Percentiles rank a stretch among this genome's conserved stretches.
These are phyloP conservation scores for Nidularia sp. DNA, from an alignment of 768 basidiomycete species.

Conservation along the genomic window DNA sequence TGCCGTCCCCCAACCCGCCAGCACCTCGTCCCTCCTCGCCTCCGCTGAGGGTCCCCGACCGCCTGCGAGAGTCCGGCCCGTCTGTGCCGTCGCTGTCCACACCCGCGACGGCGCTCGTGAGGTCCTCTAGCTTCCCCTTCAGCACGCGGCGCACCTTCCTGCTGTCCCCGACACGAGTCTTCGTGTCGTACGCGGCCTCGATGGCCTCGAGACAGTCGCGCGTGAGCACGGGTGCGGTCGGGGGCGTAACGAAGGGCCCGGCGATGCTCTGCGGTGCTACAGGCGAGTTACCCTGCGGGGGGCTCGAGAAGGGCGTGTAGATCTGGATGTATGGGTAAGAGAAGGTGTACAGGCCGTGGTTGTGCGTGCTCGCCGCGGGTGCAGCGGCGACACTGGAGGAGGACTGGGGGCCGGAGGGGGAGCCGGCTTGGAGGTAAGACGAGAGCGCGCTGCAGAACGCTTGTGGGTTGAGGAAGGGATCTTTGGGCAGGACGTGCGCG, in stretches of 20 bases:
- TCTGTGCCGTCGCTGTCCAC: constrained; percentile 22
- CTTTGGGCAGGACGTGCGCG: constrained; percentile 54
- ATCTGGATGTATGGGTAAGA: constrained; percentile 1
- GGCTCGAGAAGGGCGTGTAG: constrained; percentile 3
- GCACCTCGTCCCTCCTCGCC: constrained; percentile 11
- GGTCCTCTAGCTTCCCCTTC: constrained; percentile 55
- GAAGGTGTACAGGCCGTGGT: not conserved
- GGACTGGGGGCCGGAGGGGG: constrained; percentile 6
- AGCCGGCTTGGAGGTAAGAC: constrained; percentile 24
- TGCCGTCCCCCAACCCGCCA: constrained; percentile 30
- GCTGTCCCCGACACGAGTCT: constrained; percentile 40
- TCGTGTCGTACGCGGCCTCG: constrained; percentile 42
- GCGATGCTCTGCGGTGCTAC: not conserved
- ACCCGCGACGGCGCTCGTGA: constrained; percentile 26
- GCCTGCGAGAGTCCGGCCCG: constrained; percentile 5
- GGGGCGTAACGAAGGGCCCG: not conserved
- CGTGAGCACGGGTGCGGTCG: constrained; percentile 29
- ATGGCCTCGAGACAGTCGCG: constrained; percentile 45
- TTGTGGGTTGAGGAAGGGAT: constrained; percentile 73
- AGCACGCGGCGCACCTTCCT: constrained; percentile 63
- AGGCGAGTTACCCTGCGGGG: not conserved
- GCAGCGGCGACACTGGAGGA: constrained; percentile 14
- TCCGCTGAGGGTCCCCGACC: constrained; percentile 14
- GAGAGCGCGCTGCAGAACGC: constrained; percentile 49
- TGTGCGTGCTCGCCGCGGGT: constrained; percentile 6